A percentile compares a stretch with the other conserved stretches of the same genome.
These are phyloP conservation scores for Escovopsis sp. DNA, from an alignment of 2,329 filamentous ascomycete genomes.

Conservation along the genomic window DNA sequence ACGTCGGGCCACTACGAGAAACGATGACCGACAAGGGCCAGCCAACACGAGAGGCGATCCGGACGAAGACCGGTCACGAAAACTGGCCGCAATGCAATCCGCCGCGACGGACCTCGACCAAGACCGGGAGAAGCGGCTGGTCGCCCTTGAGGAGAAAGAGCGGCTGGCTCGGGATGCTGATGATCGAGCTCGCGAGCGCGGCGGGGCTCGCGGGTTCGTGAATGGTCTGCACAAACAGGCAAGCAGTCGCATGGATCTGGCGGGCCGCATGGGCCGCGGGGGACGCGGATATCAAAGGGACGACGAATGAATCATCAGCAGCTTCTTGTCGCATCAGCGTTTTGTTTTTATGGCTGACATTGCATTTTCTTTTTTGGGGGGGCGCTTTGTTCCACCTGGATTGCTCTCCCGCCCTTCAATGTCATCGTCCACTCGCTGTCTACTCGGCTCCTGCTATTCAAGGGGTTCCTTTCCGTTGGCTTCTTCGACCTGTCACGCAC, in stretches of 20 bases:
- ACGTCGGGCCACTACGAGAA: neutral
- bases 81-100: constrained; percentile 58
- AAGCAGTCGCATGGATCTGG: constrained; percentile 31
- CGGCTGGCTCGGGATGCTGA: constrained; percentile 50
- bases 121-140: constrained; percentile 54
- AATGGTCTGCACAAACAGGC: constrained; percentile 46
- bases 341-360: no score
- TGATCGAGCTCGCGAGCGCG: constrained; percentile 45
- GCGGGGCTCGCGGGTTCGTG: constrained; percentile 49
- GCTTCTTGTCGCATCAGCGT: no score
- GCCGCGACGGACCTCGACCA: constrained; percentile 54
- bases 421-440: no score
- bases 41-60: constrained; percentile 11
- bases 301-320: constrained; percentile 13
- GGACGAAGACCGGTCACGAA: constrained; percentile 47
- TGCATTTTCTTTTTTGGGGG: no score
- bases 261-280: constrained; percentile 34
- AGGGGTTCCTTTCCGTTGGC: no score
- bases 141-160: constrained; percentile 51
- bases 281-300: constrained; percentile 29
- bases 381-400: no score
- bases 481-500: no score
- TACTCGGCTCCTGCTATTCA: no score
- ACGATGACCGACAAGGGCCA: neutral
- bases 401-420: no score